Evolutionary conservation across 192 early-diverging fungal species (phyloP), one percentile per base, ranked within the genome.

Genomic region (Backusella tuberculispora): DNA sequence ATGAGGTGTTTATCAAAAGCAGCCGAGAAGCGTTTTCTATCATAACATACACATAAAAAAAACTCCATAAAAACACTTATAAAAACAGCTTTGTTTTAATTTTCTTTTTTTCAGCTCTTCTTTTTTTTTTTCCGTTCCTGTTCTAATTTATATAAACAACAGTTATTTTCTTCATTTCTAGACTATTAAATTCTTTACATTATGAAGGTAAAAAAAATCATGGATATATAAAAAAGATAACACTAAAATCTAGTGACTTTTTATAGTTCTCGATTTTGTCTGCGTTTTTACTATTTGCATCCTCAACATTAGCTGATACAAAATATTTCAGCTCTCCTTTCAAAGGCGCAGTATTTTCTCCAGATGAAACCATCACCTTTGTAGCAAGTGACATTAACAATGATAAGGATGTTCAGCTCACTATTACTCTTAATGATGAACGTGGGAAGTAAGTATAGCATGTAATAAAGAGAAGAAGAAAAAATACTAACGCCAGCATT

Each of bases 341-440:
- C 53, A 19, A 60, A 3, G 53, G 53, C 8, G 53, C 21, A 8
- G 12, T 24, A 60, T 60, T 60, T 26, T 19, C 10, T 60, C 53
- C 53, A 12, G 53, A 24, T 26, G 21, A 60, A 5, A 60, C 21
- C 9, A 24, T 60, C 26, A 60, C 53, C 9, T 60, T 60, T 60
- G 53, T 60, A 24, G 53, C 53, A 60, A 60, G 53, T 60, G 53
- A 60, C 12, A 60, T 60, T 24, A 60, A 60, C 3, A 60, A 60
- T 26, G 53, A 60, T 60, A 60, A 60, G 26, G 53, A 60, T 60
- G 53, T 60, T 12, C 53, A 60, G 24, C 21, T 60, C 9, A 60
- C 53, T 60, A 60, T 60, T 4, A 60, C 53, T 26, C 53, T 60
- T 60, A 60, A 60, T 60, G 53, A 60, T 9, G 53, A 60, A 3